Evolutionary conservation across 352 stramenopile genomes (phyloP).

Genomic region (Phytophthora sansomeana): DNA sequence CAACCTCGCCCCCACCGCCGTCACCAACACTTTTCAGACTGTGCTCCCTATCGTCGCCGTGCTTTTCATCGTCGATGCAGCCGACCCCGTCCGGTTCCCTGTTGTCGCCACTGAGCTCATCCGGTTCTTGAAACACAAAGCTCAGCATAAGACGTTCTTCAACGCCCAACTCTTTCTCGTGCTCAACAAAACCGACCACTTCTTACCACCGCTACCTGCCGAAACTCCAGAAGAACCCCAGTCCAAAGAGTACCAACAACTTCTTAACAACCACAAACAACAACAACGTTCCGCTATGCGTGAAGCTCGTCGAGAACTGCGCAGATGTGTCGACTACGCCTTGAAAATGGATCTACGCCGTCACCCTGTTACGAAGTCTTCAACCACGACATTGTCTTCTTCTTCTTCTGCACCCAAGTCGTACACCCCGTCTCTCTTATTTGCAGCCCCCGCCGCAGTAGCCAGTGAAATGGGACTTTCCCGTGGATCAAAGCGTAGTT

Average conservation of each 20-base stretch:
- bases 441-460: slow-evolving; percentile 13
- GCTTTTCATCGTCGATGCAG: slow-evolving; percentile 61
- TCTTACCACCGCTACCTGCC: slow-evolving; percentile 9
- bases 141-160: slow-evolving; percentile 36
- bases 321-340: slow-evolving; percentile 58
- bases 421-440: slow-evolving; percentile 2
- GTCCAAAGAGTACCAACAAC: slow-evolving; percentile 35
- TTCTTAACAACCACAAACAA: slow-evolving; percentile 29
- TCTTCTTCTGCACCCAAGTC: slow-evolving; percentile 17
- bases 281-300: slow-evolving; percentile 40
- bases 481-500: slow-evolving; percentile 2
- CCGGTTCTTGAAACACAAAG: slow-evolving; percentile 49
- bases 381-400: slow-evolving; percentile 4
- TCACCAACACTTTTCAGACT: slow-evolving; percentile 16
- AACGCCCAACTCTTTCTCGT: slow-evolving; percentile 56
- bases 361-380: slow-evolving; percentile 29
- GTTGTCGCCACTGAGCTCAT: slow-evolving; percentile 60
- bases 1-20: slow-evolving; percentile 17
- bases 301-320: slow-evolving; percentile 54
- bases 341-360: slow-evolving; percentile 52
- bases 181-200: slow-evolving; percentile 67
- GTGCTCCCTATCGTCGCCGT: slow-evolving; percentile 49
- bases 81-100: slow-evolving; percentile 56
- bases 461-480: slow-evolving; percentile 7
- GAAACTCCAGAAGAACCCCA: slow-evolving; percentile 28